A percentile compares a stretch with the other conserved stretches of the same genome.
phyloP scores from a whole-genome alignment of 2,329 filamentous ascomycete genomes.

The Ophiostoma triangulosporum region DNA sequence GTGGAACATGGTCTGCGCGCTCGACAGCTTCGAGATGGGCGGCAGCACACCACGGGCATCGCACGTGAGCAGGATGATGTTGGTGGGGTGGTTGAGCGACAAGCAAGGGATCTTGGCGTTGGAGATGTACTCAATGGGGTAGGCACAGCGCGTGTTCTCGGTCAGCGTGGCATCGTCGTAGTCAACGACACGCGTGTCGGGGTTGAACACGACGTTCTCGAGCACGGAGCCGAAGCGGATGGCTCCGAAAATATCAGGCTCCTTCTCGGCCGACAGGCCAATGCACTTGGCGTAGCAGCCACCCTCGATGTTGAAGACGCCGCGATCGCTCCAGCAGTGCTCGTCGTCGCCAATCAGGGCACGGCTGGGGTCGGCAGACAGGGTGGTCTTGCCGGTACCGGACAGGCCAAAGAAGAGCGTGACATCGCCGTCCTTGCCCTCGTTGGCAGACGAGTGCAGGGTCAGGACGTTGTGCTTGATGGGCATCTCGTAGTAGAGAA shows the following conservation, averaged over 20 bases:
- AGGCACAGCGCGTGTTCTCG: constrained; percentile 88
- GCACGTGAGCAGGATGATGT: constrained; percentile 97
- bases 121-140: constrained; percentile 97
- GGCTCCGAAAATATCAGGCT: constrained; percentile 92
- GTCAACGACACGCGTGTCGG: constrained; percentile 75
- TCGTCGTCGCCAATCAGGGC: constrained; percentile 95
- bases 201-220: constrained; percentile 98
- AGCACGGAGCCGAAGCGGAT: constrained; percentile 95
- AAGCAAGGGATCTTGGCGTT: constrained; percentile 98
- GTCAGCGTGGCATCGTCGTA: constrained; percentile 92
- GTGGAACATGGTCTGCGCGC: constrained; percentile 98
- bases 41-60: constrained; percentile 94
- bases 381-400: constrained; percentile 95
- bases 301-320: constrained; percentile 99
- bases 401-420: constrained; percentile 99
- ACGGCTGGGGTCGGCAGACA: constrained; percentile 94
- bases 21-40: constrained; percentile 91
- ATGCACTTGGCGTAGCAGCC: constrained; percentile 99
- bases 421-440: constrained; percentile 87
- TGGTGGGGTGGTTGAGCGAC: constrained; percentile 74
- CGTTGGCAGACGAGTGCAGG: constrained; percentile 95
- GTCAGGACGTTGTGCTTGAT: constrained; percentile 99
- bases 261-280: constrained; percentile 93
- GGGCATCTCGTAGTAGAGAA: constrained; percentile 99
- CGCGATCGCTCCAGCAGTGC: constrained; percentile 96